Conservation (phyloP, 2,329 filamentous ascomycete genomes). For the Myriangium duriaei region DNA sequence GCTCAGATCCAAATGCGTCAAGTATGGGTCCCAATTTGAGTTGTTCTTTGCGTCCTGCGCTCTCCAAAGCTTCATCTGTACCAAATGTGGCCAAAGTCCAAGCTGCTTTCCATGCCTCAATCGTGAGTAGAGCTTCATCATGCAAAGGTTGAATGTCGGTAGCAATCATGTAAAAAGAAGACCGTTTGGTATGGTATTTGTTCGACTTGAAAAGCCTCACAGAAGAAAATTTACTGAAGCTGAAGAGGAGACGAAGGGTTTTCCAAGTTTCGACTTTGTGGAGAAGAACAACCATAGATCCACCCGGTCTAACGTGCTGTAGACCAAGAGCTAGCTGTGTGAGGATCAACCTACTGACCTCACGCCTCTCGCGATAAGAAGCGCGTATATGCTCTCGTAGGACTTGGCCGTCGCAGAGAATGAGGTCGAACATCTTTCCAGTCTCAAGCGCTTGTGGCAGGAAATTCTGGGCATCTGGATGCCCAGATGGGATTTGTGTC, state of each 20-base stretch:
- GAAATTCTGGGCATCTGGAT: constrained; percentile 15
- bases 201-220: constrained; percentile 16
- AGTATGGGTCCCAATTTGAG: constrained; percentile 10
- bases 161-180: constrained; percentile 17
- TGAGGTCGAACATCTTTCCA: constrained; percentile 29
- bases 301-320: constrained; percentile 33
- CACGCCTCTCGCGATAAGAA: constrained; percentile 19
- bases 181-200: constrained; percentile 13
- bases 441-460: constrained; percentile 12
- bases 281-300: constrained; percentile 40
- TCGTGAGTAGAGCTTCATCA: constrained; percentile 2
- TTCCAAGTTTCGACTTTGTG: constrained; percentile 33
- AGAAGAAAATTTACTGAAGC: constrained; percentile 13
- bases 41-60: neutral
- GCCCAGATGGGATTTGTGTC: constrained; percentile 11
- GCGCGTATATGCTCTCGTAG: constrained; percentile 21
- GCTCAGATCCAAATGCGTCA: constrained; percentile 9
- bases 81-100: constrained; percentile 12
- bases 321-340: constrained; percentile 36
- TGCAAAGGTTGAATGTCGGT: constrained; percentile 10
- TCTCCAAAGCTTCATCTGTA: constrained; percentile 6
- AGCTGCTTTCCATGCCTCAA: constrained; percentile 11
- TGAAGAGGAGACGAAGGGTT: constrained; percentile 9
- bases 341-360: constrained; percentile 12
- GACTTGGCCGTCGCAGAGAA: constrained; percentile 37